phyloP scores from a whole-genome alignment of 768 basidiomycete species.

The Tulasnella sp. region DNA sequence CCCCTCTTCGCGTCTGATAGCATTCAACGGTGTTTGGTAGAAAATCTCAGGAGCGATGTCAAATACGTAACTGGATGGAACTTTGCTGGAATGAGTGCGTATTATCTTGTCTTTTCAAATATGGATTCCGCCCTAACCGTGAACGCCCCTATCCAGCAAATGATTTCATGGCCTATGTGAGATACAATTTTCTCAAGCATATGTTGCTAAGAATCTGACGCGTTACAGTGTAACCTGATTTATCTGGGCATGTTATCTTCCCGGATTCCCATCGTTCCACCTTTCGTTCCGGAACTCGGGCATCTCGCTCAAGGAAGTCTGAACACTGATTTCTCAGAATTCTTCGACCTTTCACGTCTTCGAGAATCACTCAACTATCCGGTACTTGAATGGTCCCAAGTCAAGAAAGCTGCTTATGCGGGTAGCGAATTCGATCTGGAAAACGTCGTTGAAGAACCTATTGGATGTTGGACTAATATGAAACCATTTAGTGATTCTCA shows the following conservation, averaged over 20 bases:
- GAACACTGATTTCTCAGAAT: too few relatives aligned
- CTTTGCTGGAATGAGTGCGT: slow-evolving; percentile 1
- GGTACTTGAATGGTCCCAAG: slow-evolving; percentile 49
- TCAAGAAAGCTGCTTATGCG: slow-evolving; percentile 32
- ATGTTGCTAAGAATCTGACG: too few relatives aligned
- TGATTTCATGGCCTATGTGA: not conserved
- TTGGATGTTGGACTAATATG: slow-evolving; percentile 11
- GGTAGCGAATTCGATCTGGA: too few relatives aligned
- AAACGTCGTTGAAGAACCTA: not conserved
- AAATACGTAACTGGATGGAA: slow-evolving; percentile 5
- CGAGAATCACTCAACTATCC: slow-evolving; percentile 33
- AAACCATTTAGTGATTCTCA: not conserved
- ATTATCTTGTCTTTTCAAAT: too few relatives aligned
- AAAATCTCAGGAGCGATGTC: not conserved
- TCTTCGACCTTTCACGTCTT: slow-evolving; percentile 47
- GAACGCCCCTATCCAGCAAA: not conserved
- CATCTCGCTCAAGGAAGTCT: slow-evolving; percentile 11
- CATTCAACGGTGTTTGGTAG: too few relatives aligned
- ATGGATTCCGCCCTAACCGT: not conserved
- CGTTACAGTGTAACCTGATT: slow-evolving; percentile 35
- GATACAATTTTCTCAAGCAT: not conserved
- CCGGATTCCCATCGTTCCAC: slow-evolving; percentile 44
- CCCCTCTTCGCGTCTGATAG: too few relatives aligned
- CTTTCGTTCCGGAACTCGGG: slow-evolving; percentile 38
- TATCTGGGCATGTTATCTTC: slow-evolving; percentile 44